Conservation (phyloP, 2,329 filamentous ascomycete species). For the Cordyceps cicadae region DNA sequence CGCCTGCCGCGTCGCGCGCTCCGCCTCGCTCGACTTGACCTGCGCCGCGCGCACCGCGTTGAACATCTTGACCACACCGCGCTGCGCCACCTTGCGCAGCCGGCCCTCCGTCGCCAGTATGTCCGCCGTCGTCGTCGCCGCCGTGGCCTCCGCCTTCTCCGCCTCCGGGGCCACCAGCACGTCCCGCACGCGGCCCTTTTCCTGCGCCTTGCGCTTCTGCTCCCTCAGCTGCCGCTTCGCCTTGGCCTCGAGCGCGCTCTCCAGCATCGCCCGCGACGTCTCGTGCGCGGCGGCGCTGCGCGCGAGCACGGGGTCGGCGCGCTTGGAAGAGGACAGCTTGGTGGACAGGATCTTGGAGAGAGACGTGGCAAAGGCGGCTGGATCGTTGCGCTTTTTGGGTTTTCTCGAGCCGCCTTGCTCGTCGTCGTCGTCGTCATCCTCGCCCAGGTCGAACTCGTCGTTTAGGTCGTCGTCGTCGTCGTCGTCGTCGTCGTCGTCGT, state of each 20-base stretch:
- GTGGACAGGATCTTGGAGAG: conserved; percentile 88
- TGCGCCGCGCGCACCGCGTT: conserved; percentile 91
- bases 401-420: conserved; percentile 33
- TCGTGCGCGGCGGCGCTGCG: conserved; percentile 69
- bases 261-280: conserved; percentile 62
- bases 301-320: conserved; percentile 83
- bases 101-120: conserved; percentile 66
- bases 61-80: conserved; percentile 92
- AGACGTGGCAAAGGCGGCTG: conserved; percentile 80
- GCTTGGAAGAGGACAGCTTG: conserved; percentile 74
- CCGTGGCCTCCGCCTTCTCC: conserved; percentile 23
- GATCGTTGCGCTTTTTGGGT: conserved; percentile 80
- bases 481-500: conserved; percentile 23
- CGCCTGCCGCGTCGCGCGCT: conserved; percentile 58
- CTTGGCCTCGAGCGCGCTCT: conserved; percentile 72
- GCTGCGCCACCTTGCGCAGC: conserved; percentile 78
- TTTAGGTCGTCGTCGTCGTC: conserved; percentile 31
- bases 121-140: conserved; percentile 39
- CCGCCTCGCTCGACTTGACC: conserved; percentile 74
- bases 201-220: conserved; percentile 68
- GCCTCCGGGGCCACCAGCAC: conserved; percentile 53
- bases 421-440: conserved; percentile 22
- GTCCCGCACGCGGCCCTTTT: conserved; percentile 84
- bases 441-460: conserved; percentile 25
- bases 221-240: conserved; percentile 71